Evolutionary conservation across 331 rosid species (phyloP), one percentile per base, ranked within the genome.

Genomic region (Arachis monticola): DNA sequence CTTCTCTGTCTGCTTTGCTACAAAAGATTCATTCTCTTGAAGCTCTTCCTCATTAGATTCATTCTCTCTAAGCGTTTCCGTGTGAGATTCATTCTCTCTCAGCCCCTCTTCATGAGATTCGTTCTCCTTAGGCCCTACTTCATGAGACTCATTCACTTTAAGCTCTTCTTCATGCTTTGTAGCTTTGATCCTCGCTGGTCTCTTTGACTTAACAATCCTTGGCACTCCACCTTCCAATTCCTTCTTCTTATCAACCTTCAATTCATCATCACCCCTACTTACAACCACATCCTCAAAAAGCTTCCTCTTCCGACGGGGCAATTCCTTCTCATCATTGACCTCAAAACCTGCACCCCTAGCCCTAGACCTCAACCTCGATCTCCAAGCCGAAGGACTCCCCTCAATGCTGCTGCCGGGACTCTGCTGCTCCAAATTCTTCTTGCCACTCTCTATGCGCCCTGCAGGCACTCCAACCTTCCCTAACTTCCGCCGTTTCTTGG

Each of bases 291-390:
- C 78, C 60, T 77, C 79, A 73, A 88, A 88, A 78, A 87, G 80
- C 80, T 75, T 92, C 86, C 93, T 86, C 77, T 90, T 92, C 80
- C 93, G 88, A 10, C 81, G 67, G 0, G 64, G 76, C 0, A 74
- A 70, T 46, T 53, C 69, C 48, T 46, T 76, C 74, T 85, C 85
- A 72, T 77, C 63, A 64, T 81, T 85, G 79, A 75, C 87, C 56
- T 62, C 58, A 67, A 80, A 70, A 44, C 84, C 79, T 11, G 17
- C 84, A 77, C 68, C 79, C 51, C 51, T 76, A 65, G 44, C 79
- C 71, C 96, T 85, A 10, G 91, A 57, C 77, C 99, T 88, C 84
- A 90, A 83, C 83, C 99, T 87, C 2, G 83, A 81, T 51, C 75
- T 72, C 97, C 95, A 93, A 48, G 77, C 73, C 42, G 81, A 85